Percentiles rank a stretch among this genome's conserved stretches.
phyloP scores from a whole-genome alignment of 352 stramenopile genomes.

The Pythium coloratum region DNA sequence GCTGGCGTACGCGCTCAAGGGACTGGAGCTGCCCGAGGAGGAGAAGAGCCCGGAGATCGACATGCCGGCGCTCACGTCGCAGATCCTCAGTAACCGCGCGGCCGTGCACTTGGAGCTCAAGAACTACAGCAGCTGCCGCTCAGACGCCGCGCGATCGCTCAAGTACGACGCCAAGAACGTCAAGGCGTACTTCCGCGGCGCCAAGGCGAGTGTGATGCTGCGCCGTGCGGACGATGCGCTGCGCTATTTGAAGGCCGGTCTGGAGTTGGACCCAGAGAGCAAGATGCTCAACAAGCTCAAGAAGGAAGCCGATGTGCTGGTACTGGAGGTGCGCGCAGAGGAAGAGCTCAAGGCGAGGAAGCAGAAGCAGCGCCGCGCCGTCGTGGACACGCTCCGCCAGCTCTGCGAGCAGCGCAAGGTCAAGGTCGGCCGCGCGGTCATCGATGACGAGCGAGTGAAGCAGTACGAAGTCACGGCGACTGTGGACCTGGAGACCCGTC shows the following conservation, averaged over 20 bases:
- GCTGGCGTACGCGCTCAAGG: slow-evolving; percentile 76
- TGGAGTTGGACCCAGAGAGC: slow-evolving; percentile 75
- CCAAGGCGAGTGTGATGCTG: slow-evolving; percentile 80
- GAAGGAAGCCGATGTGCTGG: slow-evolving; percentile 52
- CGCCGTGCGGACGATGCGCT: slow-evolving; percentile 78
- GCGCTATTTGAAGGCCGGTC: slow-evolving; percentile 75
- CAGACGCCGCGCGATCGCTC: slow-evolving; percentile 73
- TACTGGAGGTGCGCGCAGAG: slow-evolving; percentile 64
- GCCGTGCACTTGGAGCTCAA: slow-evolving; percentile 82
- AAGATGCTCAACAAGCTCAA: slow-evolving; percentile 76
- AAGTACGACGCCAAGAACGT: slow-evolving; percentile 69
- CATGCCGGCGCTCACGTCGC: slow-evolving; percentile 68
- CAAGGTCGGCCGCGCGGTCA: slow-evolving; percentile 67
- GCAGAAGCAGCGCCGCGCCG: slow-evolving; percentile 62
- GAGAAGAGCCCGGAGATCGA: slow-evolving; percentile 63
- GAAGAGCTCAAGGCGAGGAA: slow-evolving; percentile 54
- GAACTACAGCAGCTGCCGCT: slow-evolving; percentile 86
- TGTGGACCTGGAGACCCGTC: slow-evolving; percentile 54
- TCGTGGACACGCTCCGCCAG: slow-evolving; percentile 79
- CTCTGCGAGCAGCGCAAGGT: slow-evolving; percentile 64
- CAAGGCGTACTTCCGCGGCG: slow-evolving; percentile 85
- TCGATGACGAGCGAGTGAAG: slow-evolving; percentile 77
- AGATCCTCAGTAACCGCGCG: slow-evolving; percentile 82
- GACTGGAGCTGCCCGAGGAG: slow-evolving; percentile 56
- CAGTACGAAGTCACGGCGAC: slow-evolving; percentile 85